Evolutionary conservation across 2,329 filamentous ascomycete genomes (phyloP), one percentile per base, ranked within the genome.

Genomic region (Helminthosporium solani): DNA sequence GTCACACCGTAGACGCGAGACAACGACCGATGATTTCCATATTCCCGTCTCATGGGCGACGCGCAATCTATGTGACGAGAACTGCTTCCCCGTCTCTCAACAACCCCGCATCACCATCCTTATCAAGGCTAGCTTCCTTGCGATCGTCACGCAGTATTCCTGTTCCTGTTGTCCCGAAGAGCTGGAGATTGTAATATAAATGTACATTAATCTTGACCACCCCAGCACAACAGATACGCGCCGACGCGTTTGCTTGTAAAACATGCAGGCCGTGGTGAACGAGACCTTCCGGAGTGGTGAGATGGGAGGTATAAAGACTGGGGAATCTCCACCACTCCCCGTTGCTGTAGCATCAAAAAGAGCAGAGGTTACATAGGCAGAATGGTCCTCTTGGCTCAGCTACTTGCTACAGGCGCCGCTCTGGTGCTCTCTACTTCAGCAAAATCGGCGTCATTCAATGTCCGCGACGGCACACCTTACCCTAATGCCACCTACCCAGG

Each of bases 401-500:
- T 7, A 14, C 14, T 31, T 4, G 7, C 14, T 7, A n/a, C 28
- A 12, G 30, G 28, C 38, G 40, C 34, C 8, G 18, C 16, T 20
- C 35, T 49, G 7, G 28, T 31, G 14, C 18, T n/a, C n/a, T 34
- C 42, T 25, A 33, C 18, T 15, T 43, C 14, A 11, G 28, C 47
- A 6, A 34, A 27, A 16, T 27, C 27, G 19, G n/a, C 16, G 7
- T 18, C 37, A 2, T 16, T 41, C 33, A 16, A 35, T 23, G 5
- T 28, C 9, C 47, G 43, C 31, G 40, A 50, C 30, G 36, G n/a
- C 21, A 16, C 33, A 15, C 18, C 47, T 2, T 46, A 46, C 23
- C 28, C 34, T 7, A 54, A 52, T 36, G 27, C 43, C 25, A 46
- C 49, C 25, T 57, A 57, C 40, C 54, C 54, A 31, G 46, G 41